Evolutionary conservation across 441 rosid species (phyloP), one percentile per base, ranked within the genome.

Genomic region (Bocquillonia castaneifolia): DNA sequence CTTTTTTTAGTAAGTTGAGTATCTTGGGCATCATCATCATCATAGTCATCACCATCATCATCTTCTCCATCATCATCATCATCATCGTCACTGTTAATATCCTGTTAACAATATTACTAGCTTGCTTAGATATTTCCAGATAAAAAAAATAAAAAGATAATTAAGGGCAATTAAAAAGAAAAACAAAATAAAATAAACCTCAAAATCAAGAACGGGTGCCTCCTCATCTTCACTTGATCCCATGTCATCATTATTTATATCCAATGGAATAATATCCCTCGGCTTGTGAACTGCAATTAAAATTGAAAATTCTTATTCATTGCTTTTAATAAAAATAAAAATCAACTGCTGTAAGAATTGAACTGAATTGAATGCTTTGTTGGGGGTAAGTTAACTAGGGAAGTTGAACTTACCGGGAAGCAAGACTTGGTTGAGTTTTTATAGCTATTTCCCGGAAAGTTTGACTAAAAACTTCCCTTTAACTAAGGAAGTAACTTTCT

Each of bases 261-360:
- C 83, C 56, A 93, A 78, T 1, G 93, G 91, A 78, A 89, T 86
- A 66, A 89, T 73, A 77, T 89, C 95, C 69, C 95, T 80, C 77
- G 88, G 89, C 72, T 88, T 93, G 73, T 89, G 97, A 85, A 91
- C 97, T 91, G 77, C 76, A 69, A 42, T 59, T 23, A 65, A 17
- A n/a, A 28, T 20, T 3, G 25, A 58, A 63, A 42, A 36, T 14
- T 1, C 13, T 36, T 23, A 34, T 12, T 23, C 6, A 5, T 44
- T 45, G 50, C 3, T 14, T 15, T 6, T 2, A 45, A 45, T n/a
- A n/a, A 9, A 36, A 36, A 36, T 9, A 9, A 36, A 9, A 36
- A 36, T 36, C 40, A 4, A 36, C 9, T 4, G 5, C 40, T 9
- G 9, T 36, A n/a, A n/a, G 40, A 36, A 4, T 36, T 36, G 40